Conservation (phyloP, 495 filamentous ascomycete genomes). For the Aspergillus leporis region DNA sequence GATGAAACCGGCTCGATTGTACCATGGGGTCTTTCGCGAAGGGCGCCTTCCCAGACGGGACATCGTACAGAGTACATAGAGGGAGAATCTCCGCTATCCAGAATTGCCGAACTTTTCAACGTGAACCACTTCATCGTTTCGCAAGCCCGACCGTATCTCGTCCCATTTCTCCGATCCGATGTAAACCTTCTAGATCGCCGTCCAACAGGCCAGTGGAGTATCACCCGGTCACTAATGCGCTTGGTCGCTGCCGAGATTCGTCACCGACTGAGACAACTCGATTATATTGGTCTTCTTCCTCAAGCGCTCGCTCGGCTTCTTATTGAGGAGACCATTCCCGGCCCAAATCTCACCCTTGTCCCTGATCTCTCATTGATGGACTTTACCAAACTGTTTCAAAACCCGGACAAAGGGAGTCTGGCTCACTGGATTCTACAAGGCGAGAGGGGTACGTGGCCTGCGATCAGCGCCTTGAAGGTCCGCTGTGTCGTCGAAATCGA, state of each 20-base stretch:
- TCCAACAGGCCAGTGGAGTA: constrained; percentile 56
- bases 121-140: constrained; percentile 98
- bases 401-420: constrained; percentile 71
- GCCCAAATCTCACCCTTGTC: constrained; percentile 76
- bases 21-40: constrained; percentile 72
- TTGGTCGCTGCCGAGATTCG: constrained; percentile 74
- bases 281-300: constrained; percentile 73
- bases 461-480: constrained; percentile 78
- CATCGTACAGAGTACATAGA: constrained; percentile 68
- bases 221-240: constrained; percentile 64
- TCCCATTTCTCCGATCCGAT: constrained; percentile 82
- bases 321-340: constrained; percentile 85
- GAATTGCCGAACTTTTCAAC: constrained; percentile 91
- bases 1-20: constrained; percentile 73
- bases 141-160: constrained; percentile 90
- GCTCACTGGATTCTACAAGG: constrained; percentile 85
- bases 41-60: constrained; percentile 68
- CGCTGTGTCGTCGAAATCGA: constrained; percentile 87
- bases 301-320: constrained; percentile 69
- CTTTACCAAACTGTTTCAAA: constrained; percentile 74
- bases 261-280: constrained; percentile 80
- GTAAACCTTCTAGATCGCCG: constrained; percentile 71
- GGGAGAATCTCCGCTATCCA: constrained; percentile 75
- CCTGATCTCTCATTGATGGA: constrained; percentile 74
- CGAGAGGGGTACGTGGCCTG: constrained; percentile 89